A percentile compares a stretch with the other conserved stretches of the same genome.
These are phyloP conservation scores for Fusarium compactum DNA, from an alignment of 2,329 filamentous ascomycete genomes.

Conservation along the genomic window DNA sequence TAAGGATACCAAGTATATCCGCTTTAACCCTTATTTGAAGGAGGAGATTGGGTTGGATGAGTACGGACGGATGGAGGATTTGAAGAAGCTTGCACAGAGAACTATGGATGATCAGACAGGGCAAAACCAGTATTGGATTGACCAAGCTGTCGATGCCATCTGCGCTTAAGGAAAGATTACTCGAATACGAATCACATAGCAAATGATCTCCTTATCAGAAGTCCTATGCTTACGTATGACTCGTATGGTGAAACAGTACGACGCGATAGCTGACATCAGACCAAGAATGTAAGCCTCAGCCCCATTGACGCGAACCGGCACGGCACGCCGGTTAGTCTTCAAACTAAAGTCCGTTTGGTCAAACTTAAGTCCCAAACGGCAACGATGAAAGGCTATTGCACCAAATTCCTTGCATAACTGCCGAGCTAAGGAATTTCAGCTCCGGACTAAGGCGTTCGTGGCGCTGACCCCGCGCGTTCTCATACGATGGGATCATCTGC, in stretches of 20 bases:
- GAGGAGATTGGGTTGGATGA: slow-evolving; percentile 33
- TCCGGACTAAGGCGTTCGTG: not conserved
- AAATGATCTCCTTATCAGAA: not conserved
- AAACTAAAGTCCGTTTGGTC: not conserved
- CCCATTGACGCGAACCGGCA: not conserved
- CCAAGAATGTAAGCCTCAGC: not conserved
- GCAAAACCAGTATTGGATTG: slow-evolving; percentile 8
- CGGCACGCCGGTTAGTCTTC: not conserved
- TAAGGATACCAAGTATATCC: slow-evolving; percentile 19
- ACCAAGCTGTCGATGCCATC: slow-evolving; percentile 6
- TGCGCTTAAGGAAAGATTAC: not conserved
- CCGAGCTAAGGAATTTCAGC: not conserved
- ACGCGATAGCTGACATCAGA: not conserved
- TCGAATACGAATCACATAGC: not conserved
- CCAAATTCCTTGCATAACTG: not conserved
- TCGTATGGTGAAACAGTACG: not conserved
- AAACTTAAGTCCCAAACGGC: no score
- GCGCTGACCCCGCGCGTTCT: not conserved
- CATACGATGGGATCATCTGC: not conserved
- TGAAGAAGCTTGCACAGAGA: not conserved
- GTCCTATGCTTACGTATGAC: not conserved
- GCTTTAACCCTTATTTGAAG: slow-evolving; percentile 12
- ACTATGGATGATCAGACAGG: not conserved
- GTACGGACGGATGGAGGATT: slow-evolving; percentile 15
- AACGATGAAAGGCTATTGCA: not conserved